A percentile compares a stretch with the other conserved stretches of the same genome.
Evolutionary conservation across 2,329 filamentous ascomycete species (phyloP).

Genomic region (Calonectria pseudoturangicola): DNA sequence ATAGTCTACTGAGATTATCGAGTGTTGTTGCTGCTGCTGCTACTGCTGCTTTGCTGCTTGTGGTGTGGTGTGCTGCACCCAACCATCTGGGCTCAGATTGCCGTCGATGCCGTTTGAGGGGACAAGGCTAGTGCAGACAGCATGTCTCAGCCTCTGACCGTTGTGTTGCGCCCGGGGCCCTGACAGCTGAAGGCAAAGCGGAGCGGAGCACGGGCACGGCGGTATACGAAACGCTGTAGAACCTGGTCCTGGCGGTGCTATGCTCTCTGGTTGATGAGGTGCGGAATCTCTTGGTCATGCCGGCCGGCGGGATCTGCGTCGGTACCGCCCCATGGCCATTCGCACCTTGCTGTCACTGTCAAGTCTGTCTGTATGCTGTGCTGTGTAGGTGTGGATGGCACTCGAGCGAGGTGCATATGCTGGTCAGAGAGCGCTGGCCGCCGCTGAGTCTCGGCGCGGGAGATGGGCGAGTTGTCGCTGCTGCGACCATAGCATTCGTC

Average conservation of each 20-base stretch:
- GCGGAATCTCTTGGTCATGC: slow-evolving; percentile 34
- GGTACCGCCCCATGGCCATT: slow-evolving; percentile 34
- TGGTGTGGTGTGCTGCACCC: slow-evolving; percentile 35
- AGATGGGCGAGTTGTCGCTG: slow-evolving; percentile 14
- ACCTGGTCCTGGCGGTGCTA: slow-evolving; percentile 38
- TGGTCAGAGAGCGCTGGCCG: slow-evolving; percentile 30
- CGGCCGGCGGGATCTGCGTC: slow-evolving; percentile 38
- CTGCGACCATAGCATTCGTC: slow-evolving; percentile 18
- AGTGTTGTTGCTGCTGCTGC: slow-evolving; percentile 38
- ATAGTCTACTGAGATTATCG: slow-evolving; percentile 19
- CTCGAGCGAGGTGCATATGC: slow-evolving; percentile 29
- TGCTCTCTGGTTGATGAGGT: slow-evolving; percentile 11
- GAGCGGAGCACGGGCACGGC: slow-evolving; percentile 35
- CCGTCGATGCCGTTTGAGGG: slow-evolving; percentile 55
- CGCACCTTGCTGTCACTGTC: slow-evolving; percentile 27
- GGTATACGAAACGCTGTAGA: slow-evolving; percentile 41
- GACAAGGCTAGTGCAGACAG: slow-evolving; percentile 47
- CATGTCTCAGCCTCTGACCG: slow-evolving; percentile 54
- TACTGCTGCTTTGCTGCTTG: slow-evolving; percentile 21
- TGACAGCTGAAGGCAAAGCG: slow-evolving; percentile 44
- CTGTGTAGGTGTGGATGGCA: slow-evolving; percentile 10
- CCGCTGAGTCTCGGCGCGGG: slow-evolving; percentile 14
- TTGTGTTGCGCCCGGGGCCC: slow-evolving; percentile 46
- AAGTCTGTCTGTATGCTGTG: neutral
- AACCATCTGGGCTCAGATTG: slow-evolving; percentile 55